phyloP scores from a whole-genome alignment of 495 filamentous ascomycete genomes.

The Paragyromitra xinjiangensis region DNA sequence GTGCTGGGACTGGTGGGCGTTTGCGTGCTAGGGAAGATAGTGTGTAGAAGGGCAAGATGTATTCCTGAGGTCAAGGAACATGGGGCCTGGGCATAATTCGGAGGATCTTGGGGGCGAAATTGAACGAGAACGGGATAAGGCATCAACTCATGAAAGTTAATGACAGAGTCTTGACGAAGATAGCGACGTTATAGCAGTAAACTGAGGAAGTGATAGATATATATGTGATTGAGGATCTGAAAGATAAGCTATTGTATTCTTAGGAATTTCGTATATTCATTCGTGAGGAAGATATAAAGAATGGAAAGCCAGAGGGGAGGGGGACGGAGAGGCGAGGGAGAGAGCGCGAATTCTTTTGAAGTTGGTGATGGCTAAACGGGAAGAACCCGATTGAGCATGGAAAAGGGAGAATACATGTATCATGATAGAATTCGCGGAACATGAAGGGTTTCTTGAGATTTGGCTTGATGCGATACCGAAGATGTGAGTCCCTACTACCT shows the following conservation, averaged over 20 bases:
- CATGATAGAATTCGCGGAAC: neutral
- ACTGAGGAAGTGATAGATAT: neutral
- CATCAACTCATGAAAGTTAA: neutral
- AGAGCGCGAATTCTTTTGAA: neutral
- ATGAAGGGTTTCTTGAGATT: neutral
- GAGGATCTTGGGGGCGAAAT: neutral
- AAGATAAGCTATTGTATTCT: conserved; percentile 3
- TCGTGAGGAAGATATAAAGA: neutral
- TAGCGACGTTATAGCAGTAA: neutral
- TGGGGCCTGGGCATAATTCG: neutral
- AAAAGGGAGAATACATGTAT: neutral
- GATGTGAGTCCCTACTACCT: neutral
- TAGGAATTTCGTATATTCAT: neutral
- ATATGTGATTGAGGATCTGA: neutral
- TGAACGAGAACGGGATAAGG: neutral
- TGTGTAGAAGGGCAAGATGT: neutral
- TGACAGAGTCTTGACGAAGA: neutral
- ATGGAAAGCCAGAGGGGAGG: neutral
- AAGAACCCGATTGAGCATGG: neutral
- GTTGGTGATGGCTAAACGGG: neutral
- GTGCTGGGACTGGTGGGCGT: neutral
- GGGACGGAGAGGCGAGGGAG: neutral
- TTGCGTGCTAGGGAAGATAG: neutral
- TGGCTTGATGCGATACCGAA: neutral
- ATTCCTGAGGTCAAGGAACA: neutral